Evolutionary conservation across 1,284 basidiomycete species (phyloP).

Genomic region (Fomitopsis pinicola): DNA sequence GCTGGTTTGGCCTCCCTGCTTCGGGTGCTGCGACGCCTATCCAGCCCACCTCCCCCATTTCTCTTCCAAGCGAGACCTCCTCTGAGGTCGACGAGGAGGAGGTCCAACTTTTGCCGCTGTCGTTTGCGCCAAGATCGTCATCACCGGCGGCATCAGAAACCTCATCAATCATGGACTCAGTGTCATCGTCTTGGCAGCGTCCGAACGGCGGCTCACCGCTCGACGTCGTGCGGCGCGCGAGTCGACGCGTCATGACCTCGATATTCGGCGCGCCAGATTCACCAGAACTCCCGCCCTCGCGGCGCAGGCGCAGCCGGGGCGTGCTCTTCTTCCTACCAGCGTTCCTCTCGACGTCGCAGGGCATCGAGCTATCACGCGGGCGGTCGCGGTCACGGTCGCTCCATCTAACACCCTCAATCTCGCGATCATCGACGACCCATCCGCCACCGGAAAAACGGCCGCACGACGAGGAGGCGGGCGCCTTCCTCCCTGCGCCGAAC

Average conservation of each 20-base stretch:
- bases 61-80: conserved; percentile 22
- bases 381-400: conserved; percentile 21
- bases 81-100: conserved; percentile 46
- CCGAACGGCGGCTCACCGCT: conserved; percentile 21
- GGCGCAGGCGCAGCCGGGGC: conserved; percentile 49
- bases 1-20: conserved; percentile 49
- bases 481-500: conserved; percentile 12
- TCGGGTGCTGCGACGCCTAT: conserved; percentile 41
- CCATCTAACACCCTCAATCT: conserved; percentile 6
- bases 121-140: conserved; percentile 52
- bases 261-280: conserved; percentile 34
- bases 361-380: conserved; percentile 39
- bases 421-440: conserved; percentile 12
- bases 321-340: conserved; percentile 80
- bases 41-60: conserved; percentile 44
- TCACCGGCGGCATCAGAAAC: conserved; percentile 51
- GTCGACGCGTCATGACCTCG: conserved; percentile 48
- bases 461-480: conserved; percentile 22
- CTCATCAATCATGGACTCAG: conserved; percentile 36
- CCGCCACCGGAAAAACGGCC: conserved; percentile 34
- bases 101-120: conserved; percentile 58
- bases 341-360: conserved; percentile 57
- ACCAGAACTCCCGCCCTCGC: conserved; percentile 38
- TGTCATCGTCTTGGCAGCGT: conserved; percentile 18
- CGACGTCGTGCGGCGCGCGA: conserved; percentile 50